Conservation (phyloP, 306 rosid genomes). For the Citrullus colocynthis region DNA sequence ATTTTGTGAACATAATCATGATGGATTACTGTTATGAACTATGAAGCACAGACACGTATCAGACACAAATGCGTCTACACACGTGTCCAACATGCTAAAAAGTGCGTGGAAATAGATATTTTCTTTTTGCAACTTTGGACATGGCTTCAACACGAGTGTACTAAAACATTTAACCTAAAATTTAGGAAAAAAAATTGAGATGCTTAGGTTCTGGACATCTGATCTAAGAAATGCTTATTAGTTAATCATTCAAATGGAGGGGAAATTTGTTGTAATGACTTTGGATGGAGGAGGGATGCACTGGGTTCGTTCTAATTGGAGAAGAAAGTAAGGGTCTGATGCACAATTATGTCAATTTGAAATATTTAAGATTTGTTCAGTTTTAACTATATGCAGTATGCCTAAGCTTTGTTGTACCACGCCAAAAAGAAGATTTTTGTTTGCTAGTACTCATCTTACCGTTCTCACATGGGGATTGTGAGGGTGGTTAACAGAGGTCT, state of each 20-base stretch:
- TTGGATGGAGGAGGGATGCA: not conserved
- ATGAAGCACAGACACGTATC: too few relatives aligned
- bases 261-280: not conserved
- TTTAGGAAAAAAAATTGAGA: too few relatives aligned
- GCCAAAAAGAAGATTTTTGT: too few relatives aligned
- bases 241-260: not conserved
- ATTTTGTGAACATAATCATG: not conserved
- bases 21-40: not conserved
- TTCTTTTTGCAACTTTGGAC: too few relatives aligned
- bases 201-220: not conserved
- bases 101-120: too few relatives aligned
- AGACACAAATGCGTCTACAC: too few relatives aligned
- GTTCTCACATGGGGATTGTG: not conserved
- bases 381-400: too few relatives aligned
- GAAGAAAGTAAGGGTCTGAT: not conserved
- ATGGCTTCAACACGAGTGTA: too few relatives aligned
- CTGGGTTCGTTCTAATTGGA: not conserved
- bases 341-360: not conserved
- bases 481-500: too few relatives aligned
- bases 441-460: not conserved
- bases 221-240: not conserved
- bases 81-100: too few relatives aligned
- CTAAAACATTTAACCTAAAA: too few relatives aligned
- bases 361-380: not conserved
- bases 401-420: too few relatives aligned